These are phyloP conservation scores for Geum urbanum DNA, from an alignment of 306 rosid species.

Conservation along the genomic window DNA sequence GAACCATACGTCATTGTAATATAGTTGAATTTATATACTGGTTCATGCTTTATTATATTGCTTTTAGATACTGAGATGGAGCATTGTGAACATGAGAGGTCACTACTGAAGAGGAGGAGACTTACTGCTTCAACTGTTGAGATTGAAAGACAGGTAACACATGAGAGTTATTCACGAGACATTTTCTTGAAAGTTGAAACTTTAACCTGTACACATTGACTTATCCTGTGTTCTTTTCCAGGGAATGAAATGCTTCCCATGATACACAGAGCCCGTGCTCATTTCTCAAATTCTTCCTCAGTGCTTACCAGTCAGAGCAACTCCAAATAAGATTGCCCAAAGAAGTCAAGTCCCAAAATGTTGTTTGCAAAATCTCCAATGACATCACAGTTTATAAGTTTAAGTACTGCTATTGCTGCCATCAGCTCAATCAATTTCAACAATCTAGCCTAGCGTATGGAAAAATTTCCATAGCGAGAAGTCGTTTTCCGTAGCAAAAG, in stretches of 20 bases:
- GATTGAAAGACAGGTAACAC: conserved; percentile 71
- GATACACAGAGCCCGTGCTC: conserved; percentile 19
- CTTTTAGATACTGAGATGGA: conserved; percentile 65
- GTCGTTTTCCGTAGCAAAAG: too few relatives aligned
- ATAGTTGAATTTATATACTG: conserved; percentile 2
- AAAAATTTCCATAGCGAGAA: too few relatives aligned
- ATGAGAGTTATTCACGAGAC: not conserved
- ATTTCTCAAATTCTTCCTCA: too few relatives aligned
- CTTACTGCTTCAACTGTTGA: conserved; percentile 68
- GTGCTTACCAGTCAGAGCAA: too few relatives aligned
- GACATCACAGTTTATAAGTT: too few relatives aligned
- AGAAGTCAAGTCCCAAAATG: too few relatives aligned
- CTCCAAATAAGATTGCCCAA: too few relatives aligned
- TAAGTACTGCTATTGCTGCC: too few relatives aligned
- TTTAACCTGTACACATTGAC: conserved; percentile 1
- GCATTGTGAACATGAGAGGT: conserved; percentile 63
- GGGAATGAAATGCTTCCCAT: conserved; percentile 96
- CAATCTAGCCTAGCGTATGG: too few relatives aligned
- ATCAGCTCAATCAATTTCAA: too few relatives aligned
- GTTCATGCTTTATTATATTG: conserved; percentile 13
- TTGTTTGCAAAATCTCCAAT: too few relatives aligned
- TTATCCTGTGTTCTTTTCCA: conserved; percentile 36
- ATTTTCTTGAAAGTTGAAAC: not conserved
- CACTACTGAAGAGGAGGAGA: conserved; percentile 50
- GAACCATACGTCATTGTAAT: not conserved